These are phyloP conservation scores for Cutaneotrichosporon spelunceum DNA, from an alignment of 1,284 basidiomycete species.

Conservation along the genomic window DNA sequence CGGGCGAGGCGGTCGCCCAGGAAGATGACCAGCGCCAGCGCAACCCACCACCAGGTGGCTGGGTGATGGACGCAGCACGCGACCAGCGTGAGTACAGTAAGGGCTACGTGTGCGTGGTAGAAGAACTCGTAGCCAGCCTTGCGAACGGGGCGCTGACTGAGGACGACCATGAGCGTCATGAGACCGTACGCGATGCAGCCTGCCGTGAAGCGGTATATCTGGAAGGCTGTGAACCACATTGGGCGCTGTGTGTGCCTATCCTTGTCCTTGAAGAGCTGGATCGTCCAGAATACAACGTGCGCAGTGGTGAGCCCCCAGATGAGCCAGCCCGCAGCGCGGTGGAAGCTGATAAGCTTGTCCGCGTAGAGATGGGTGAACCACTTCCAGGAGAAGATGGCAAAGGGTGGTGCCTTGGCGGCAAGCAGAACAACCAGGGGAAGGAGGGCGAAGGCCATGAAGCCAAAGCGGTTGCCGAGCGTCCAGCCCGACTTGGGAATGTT, in stretches of 20 bases:
- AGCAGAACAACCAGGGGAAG: conserved; percentile 72
- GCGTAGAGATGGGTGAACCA: conserved; percentile 67
- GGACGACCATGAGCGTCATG: conserved; percentile 64
- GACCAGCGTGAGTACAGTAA: conserved; percentile 63
- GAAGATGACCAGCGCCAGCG: conserved; percentile 65
- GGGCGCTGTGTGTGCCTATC: conserved; percentile 47
- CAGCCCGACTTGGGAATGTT: conserved; percentile 71
- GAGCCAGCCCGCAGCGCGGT: conserved; percentile 69
- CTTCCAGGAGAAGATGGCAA: conserved; percentile 71
- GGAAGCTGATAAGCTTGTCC: conserved; percentile 71
- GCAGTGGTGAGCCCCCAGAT: conserved; percentile 67
- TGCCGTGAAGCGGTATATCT: conserved; percentile 68
- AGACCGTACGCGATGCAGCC: conserved; percentile 70
- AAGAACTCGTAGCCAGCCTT: conserved; percentile 71
- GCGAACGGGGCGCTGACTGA: conserved; percentile 65
- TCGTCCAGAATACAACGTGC: conserved; percentile 72
- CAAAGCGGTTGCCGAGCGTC: conserved; percentile 70
- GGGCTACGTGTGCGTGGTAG: conserved; percentile 66
- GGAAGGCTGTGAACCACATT: conserved; percentile 64
- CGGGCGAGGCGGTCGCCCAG: conserved; percentile 63
- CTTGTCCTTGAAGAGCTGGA: conserved; percentile 63
- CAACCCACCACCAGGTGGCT: conserved; percentile 60
- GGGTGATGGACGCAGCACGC: conserved; percentile 68
- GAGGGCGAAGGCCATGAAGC: conserved; percentile 73
- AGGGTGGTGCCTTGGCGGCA: conserved; percentile 75